Conservation (phyloP, 2,329 filamentous ascomycete species). For the Fusarium sp. region DNA sequence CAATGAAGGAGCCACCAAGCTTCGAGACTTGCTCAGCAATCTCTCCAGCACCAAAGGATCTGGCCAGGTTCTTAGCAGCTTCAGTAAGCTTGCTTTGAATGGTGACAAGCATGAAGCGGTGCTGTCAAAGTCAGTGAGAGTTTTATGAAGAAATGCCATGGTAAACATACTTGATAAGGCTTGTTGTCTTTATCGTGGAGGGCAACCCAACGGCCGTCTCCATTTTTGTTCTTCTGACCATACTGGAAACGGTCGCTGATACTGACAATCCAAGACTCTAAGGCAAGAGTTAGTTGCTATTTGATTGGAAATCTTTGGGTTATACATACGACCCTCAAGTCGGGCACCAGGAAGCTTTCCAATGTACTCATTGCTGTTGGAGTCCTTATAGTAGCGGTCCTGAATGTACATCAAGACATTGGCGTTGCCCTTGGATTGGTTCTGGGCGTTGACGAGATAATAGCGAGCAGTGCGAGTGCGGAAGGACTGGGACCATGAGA, state of each 20-base stretch:
- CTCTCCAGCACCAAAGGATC: slow-evolving; percentile 18
- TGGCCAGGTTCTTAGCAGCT: slow-evolving; percentile 23
- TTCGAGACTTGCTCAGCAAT: slow-evolving; percentile 17
- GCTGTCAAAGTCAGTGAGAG: neutral
- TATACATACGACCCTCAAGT: slow-evolving; percentile 23
- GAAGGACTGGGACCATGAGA: slow-evolving; percentile 28
- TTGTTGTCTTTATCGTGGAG: slow-evolving; percentile 39
- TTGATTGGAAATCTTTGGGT: rapidly evolving
- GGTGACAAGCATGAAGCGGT: slow-evolving; percentile 33
- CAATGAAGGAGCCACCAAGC: slow-evolving; percentile 27
- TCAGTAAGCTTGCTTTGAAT: slow-evolving; percentile 9
- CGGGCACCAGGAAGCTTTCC: slow-evolving; percentile 19
- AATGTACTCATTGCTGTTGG: slow-evolving; percentile 15
- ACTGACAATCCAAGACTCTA: slow-evolving; percentile 19
- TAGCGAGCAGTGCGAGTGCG: slow-evolving; percentile 24
- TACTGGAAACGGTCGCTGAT: slow-evolving; percentile 38
- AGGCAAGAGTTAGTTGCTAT: rapidly evolving
- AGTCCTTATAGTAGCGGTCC: slow-evolving; percentile 29
- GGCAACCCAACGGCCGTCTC: slow-evolving; percentile 26
- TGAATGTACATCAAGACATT: slow-evolving; percentile 34
- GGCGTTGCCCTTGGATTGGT: slow-evolving; percentile 20
- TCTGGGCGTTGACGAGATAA: slow-evolving; percentile 29
- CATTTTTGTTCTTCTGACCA: slow-evolving; percentile 34
- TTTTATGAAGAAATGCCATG: rapidly evolving
- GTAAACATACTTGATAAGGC: slow-evolving; percentile 24